Percentiles rank a stretch among this genome's conserved stretches.
Conservation (phyloP, 2,329 filamentous ascomycete species). For the Arthrobotrys megalospora region DNA sequence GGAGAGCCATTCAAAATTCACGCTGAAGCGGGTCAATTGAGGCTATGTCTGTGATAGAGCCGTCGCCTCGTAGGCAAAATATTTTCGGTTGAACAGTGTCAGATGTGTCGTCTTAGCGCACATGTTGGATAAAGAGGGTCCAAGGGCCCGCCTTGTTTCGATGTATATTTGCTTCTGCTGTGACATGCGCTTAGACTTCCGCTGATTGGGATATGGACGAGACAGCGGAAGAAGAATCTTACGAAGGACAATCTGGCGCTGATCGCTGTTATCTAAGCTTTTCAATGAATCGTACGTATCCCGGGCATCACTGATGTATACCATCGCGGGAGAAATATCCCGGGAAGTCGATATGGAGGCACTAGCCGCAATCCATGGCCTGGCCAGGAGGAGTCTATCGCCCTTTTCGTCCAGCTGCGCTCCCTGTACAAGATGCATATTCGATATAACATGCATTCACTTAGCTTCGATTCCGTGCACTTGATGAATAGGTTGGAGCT, state of each 20-base stretch:
- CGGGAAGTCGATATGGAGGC: conserved; percentile 12
- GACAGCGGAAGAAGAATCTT: conserved; percentile 39
- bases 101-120: conserved; percentile 43
- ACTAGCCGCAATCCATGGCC: neutral
- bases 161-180: conserved; percentile 39
- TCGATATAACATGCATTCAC: conserved; percentile 18
- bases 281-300: neutral
- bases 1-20: conserved; percentile 45
- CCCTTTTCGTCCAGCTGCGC: conserved; percentile 15
- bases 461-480: conserved; percentile 15
- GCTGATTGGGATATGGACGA: conserved; percentile 36
- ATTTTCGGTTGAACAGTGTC: conserved; percentile 24
- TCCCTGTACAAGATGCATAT: conserved; percentile 26
- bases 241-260: conserved; percentile 55
- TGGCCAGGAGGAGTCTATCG: conserved; percentile 4
- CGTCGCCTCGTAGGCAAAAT: conserved; percentile 53
- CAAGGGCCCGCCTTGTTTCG: conserved; percentile 52
- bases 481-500: conserved; percentile 15
- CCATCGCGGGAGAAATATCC: conserved; percentile 33
- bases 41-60: conserved; percentile 47
- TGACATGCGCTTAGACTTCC: conserved; percentile 56
- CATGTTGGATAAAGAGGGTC: conserved; percentile 44
- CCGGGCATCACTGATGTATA: conserved; percentile 16
- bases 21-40: conserved; percentile 44
- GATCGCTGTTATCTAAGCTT: conserved; percentile 46